A percentile compares a stretch with the other conserved stretches of the same genome.
phyloP scores from a whole-genome alignment of 495 filamentous ascomycete species.

The Penicillium waksmanii region DNA sequence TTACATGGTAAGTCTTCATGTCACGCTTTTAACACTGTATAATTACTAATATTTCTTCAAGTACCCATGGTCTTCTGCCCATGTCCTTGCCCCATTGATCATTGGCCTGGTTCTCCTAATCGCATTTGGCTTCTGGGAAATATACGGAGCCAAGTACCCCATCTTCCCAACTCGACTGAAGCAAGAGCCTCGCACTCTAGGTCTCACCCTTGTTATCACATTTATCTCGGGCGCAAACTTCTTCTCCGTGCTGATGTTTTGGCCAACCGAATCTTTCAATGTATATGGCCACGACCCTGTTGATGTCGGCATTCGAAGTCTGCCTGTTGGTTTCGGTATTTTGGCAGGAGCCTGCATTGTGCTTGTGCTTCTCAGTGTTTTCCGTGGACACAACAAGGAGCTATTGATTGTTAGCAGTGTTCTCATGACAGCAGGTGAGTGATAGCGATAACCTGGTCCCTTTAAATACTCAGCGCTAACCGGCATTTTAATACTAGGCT shows the following conservation, averaged over 20 bases:
- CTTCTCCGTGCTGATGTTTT: constrained; percentile 74
- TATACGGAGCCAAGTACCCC: constrained; percentile 61
- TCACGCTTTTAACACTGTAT: background rate
- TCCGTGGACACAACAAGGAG: constrained; percentile 65
- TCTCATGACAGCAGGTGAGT: constrained; percentile 68
- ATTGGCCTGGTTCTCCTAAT: constrained; percentile 57
- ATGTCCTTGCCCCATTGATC: constrained; percentile 63
- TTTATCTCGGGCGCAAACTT: constrained; percentile 77
- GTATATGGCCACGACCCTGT: constrained; percentile 72
- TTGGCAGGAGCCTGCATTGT: constrained; percentile 65
- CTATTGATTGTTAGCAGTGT: constrained; percentile 64
- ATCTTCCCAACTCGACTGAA: constrained; percentile 69
- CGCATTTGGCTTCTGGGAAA: constrained; percentile 63
- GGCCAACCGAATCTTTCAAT: constrained; percentile 76
- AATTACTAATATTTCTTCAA: constrained; percentile 24
- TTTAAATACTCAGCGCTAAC: background rate
- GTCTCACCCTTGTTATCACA: constrained; percentile 69
- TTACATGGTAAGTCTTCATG: constrained; percentile 53
- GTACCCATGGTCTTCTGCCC: constrained; percentile 61
- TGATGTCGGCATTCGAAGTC: constrained; percentile 65
- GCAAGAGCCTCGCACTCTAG: constrained; percentile 64
- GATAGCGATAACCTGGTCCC: background rate
- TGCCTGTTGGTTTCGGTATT: constrained; percentile 68
- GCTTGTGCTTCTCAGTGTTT: constrained; percentile 60
- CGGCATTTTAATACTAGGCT: constrained; percentile 41